phyloP scores from a whole-genome alignment of 176 grass and related monocot species.

The Themeda triandra region DNA sequence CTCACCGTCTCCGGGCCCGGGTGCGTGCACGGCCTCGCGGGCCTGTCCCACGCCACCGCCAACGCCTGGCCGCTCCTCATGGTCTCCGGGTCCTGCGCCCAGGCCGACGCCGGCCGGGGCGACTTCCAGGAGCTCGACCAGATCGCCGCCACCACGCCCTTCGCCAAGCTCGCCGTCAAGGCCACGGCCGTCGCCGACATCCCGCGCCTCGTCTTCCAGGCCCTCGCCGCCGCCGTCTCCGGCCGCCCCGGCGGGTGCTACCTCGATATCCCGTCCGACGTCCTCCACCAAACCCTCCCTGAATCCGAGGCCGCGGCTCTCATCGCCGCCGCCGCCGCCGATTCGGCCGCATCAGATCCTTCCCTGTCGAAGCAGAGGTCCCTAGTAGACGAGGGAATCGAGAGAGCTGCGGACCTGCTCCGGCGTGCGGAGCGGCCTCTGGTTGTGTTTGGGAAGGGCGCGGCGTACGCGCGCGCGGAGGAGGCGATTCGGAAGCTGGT shows the following conservation, averaged over 20 bases:
- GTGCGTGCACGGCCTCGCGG: slow-evolving; percentile 83
- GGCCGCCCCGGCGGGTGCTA: slow-evolving; percentile 82
- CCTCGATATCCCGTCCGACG: slow-evolving; percentile 84
- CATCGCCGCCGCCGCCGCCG: slow-evolving; percentile 24
- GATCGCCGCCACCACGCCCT: slow-evolving; percentile 71
- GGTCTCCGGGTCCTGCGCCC: slow-evolving; percentile 86
- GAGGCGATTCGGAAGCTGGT: slow-evolving; percentile 66
- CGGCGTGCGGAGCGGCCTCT: slow-evolving; percentile 68
- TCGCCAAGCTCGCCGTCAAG: slow-evolving; percentile 78
- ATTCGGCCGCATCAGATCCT: slow-evolving; percentile 21
- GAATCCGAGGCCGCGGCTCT: slow-evolving; percentile 54
- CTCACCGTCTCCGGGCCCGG: slow-evolving; percentile 92
- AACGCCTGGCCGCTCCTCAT: slow-evolving; percentile 88
- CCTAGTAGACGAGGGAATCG: slow-evolving; percentile 40
- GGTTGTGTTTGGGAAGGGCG: slow-evolving; percentile 84
- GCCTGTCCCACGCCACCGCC: slow-evolving; percentile 77
- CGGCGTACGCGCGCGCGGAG: slow-evolving; percentile 68
- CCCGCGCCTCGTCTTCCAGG: slow-evolving; percentile 68
- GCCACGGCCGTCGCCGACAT: slow-evolving; percentile 63
- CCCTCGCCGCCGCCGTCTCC: slow-evolving; percentile 49
- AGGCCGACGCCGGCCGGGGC: slow-evolving; percentile 67
- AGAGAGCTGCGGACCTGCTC: slow-evolving; percentile 54
- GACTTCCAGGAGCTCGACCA: slow-evolving; percentile 99
- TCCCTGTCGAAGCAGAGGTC: slow-evolving; percentile 26
- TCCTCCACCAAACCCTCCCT: slow-evolving; percentile 82